A percentile compares a stretch with the other conserved stretches of the same genome.
Conservation (phyloP, 345 rosid genomes). For the Lepidium didymum region DNA sequence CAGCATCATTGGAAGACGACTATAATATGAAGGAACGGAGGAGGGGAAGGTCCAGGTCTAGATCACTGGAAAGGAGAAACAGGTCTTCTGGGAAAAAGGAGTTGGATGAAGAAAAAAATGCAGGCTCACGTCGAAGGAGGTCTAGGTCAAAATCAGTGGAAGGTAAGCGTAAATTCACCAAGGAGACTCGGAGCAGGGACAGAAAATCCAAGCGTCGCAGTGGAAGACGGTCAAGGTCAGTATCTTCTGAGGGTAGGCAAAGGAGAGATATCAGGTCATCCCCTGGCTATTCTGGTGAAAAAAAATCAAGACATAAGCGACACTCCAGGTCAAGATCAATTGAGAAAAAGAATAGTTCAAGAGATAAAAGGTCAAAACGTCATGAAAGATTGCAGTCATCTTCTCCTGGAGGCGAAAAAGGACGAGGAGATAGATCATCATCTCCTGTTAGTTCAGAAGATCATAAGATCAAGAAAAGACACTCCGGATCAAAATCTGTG, state of each 20-base stretch:
- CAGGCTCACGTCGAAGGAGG: constrained; percentile 46
- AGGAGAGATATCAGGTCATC: constrained; percentile 44
- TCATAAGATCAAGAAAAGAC: constrained; percentile 34
- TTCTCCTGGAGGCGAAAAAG: constrained; percentile 40
- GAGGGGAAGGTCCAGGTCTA: constrained; percentile 55
- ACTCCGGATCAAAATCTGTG: constrained; percentile 39
- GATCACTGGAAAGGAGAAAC: constrained; percentile 39
- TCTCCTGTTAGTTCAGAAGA: constrained; percentile 39
- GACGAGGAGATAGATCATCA: constrained; percentile 31
- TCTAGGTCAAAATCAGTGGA: constrained; percentile 73
- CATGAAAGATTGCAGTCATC: constrained; percentile 37
- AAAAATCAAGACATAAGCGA: constrained; percentile 40
- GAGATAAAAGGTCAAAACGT: constrained; percentile 44
- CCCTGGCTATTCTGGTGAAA: constrained; percentile 45
- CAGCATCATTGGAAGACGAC: constrained; percentile 52
- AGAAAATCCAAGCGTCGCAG: constrained; percentile 48
- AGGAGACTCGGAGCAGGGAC: constrained; percentile 42
- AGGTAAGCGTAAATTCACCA: constrained; percentile 34
- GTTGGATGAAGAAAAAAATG: constrained; percentile 34
- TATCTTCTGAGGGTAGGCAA: constrained; percentile 48
- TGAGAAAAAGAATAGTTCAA: constrained; percentile 37
- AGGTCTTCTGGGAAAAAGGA: constrained; percentile 26
- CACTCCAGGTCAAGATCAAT: constrained; percentile 51
- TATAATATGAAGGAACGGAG: constrained; percentile 31
- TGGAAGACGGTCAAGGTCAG: constrained; percentile 59